Percentiles rank a stretch among this genome's conserved stretches.
Conservation (phyloP, 1,139 yeast genomes). For the Magnusiomyces magnusii region DNA sequence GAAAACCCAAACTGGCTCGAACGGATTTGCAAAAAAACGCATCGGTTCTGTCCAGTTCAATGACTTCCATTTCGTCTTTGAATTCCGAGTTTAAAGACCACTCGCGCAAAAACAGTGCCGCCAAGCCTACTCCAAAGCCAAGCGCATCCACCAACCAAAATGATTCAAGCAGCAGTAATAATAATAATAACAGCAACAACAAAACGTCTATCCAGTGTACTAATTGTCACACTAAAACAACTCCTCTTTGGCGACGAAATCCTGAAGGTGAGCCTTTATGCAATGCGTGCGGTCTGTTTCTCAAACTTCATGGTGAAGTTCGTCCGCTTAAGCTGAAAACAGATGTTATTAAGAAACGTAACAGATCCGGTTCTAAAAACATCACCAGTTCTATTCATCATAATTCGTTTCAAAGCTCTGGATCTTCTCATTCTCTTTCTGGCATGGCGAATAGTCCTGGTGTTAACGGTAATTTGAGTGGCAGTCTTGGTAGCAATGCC, state of each 20-base stretch:
- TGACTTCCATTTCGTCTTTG: not conserved
- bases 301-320: constrained; percentile 85
- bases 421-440: not conserved
- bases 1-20: constrained; percentile 24
- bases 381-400: not conserved
- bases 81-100: not conserved
- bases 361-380: constrained; percentile 18
- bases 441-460: not conserved
- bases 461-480: not conserved
- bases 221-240: constrained; percentile 82
- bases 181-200: constrained; percentile 4
- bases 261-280: constrained; percentile 87
- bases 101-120: not conserved
- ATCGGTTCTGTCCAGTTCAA: constrained; percentile 11
- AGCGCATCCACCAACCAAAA: constrained; percentile 4
- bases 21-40: constrained; percentile 24
- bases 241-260: constrained; percentile 90
- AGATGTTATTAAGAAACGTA: constrained; percentile 79
- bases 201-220: constrained; percentile 43
- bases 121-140: not conserved
- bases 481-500: not conserved
- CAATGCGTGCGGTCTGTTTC: constrained; percentile 85
- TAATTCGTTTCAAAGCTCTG: not conserved
- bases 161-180: not conserved
- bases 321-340: constrained; percentile 83